Percentiles rank a stretch among this genome's conserved stretches.
phyloP scores from a whole-genome alignment of 331 rosid genomes.

The Prunus yedoensis region DNA sequence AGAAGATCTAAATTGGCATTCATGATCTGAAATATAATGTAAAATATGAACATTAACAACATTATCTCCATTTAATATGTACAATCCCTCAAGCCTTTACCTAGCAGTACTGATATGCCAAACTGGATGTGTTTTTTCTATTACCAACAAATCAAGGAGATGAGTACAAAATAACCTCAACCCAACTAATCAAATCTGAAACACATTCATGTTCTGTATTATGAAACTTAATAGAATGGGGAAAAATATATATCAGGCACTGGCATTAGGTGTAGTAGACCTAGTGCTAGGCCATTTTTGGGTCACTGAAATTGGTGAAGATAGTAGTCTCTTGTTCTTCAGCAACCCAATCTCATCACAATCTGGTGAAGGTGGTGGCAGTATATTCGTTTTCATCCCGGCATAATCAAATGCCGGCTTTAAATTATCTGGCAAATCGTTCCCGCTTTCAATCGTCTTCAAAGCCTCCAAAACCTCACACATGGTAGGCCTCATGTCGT shows the following conservation, averaged over 20 bases:
- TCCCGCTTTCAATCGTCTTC: conserved; percentile 32
- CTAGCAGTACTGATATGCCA: not conserved
- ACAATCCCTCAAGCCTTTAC: not conserved
- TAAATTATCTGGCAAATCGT: conserved; percentile 15
- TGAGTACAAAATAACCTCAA: conserved; percentile 10
- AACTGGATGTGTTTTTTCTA: not conserved
- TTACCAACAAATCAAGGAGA: conserved; percentile 15
- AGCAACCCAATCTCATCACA: conserved; percentile 31
- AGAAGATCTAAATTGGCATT: not conserved
- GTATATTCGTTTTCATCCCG: conserved; percentile 12
- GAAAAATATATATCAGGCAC: not conserved
- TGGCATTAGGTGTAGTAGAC: conserved; percentile 32
- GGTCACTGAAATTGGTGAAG: conserved; percentile 52
- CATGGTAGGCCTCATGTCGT: conserved; percentile 64
- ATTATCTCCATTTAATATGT: not conserved
- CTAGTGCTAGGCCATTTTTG: conserved; percentile 44
- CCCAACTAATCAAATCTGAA: not conserved
- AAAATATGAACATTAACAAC: not conserved
- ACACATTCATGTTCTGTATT: not conserved
- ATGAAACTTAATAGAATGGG: not conserved
- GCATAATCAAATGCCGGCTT: conserved; percentile 14
- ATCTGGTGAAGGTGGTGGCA: conserved; percentile 38
- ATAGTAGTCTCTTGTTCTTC: conserved; percentile 21
- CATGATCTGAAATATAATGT: not conserved
- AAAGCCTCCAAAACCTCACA: conserved; percentile 46